phyloP scores from a whole-genome alignment of 2,329 filamentous ascomycete species.

The Talaromyces sp. region DNA sequence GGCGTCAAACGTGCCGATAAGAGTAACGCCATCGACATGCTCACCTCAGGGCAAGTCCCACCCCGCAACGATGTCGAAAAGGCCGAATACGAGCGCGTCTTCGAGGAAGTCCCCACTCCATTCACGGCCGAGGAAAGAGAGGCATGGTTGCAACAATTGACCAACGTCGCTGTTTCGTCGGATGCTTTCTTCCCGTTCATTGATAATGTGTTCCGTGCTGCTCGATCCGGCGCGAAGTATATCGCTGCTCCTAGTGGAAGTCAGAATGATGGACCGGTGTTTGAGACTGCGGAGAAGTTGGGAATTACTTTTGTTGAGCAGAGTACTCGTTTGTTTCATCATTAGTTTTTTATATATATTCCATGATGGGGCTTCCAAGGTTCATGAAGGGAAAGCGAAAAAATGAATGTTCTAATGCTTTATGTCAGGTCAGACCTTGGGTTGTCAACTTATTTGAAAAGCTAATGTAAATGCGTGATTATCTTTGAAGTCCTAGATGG shows the following conservation, averaged over 20 bases:
- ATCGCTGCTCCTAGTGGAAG: constrained; percentile 86
- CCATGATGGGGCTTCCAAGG: not conserved
- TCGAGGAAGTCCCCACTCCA: constrained; percentile 77
- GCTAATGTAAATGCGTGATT: not conserved
- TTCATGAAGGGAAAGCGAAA: no score
- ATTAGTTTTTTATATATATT: constrained; percentile 58
- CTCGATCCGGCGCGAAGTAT: constrained; percentile 87
- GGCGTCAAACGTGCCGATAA: constrained; percentile 95
- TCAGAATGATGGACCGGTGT: constrained; percentile 45
- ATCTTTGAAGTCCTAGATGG: no score
- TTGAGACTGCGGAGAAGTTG: constrained; percentile 85
- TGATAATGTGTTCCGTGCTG: constrained; percentile 92
- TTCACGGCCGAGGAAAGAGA: constrained; percentile 82
- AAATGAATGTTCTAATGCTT: not conserved
- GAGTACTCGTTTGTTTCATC: constrained; percentile 88
- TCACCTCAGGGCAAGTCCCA: constrained; percentile 77
- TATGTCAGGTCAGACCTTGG: not conserved
- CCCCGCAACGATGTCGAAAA: constrained; percentile 78
- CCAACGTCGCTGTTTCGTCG: constrained; percentile 73
- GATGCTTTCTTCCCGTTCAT: constrained; percentile 99
- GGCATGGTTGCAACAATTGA: constrained; percentile 76
- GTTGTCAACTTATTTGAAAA: not conserved
- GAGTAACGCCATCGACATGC: constrained; percentile 94
- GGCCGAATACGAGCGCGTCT: constrained; percentile 79
- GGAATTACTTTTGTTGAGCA: constrained; percentile 95